These are phyloP conservation scores for Elongisporangium anandrum DNA, from an alignment of 352 stramenopile species.

Conservation along the genomic window DNA sequence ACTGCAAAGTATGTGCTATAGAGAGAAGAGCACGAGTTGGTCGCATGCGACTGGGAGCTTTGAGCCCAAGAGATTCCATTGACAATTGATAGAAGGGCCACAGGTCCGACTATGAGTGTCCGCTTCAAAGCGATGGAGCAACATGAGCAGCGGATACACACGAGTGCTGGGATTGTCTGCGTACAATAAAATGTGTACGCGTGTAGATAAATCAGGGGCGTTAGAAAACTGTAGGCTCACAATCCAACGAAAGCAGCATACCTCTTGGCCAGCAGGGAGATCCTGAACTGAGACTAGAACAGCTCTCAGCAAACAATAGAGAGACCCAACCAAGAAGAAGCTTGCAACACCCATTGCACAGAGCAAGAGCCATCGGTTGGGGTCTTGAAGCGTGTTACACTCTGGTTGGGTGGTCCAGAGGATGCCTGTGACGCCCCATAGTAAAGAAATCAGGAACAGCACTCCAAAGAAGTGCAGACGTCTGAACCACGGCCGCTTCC, in stretches of 20 bases:
- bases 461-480: not conserved
- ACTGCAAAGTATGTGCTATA: conserved; percentile 20
- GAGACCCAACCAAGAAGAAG: not conserved
- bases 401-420: not conserved
- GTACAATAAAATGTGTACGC: not conserved
- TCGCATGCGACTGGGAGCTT: conserved; percentile 5
- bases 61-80: conserved; percentile 23
- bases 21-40: not conserved
- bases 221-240: not conserved
- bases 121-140: conserved; percentile 38
- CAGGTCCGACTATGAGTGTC: conserved; percentile 20
- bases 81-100: conserved; percentile 12
- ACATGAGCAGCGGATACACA: conserved; percentile 53
- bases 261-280: conserved; percentile 12
- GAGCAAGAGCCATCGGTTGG: not conserved
- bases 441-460: not conserved
- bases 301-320: not conserved
- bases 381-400: not conserved
- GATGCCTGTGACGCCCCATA: not conserved
- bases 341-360: not conserved
- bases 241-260: not conserved
- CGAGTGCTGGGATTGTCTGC: conserved; percentile 26
- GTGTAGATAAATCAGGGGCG: not conserved
- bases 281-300: not conserved
- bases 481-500: not conserved